These are phyloP conservation scores for Phytophthora lateralis DNA, from an alignment of 352 stramenopile genomes.

Conservation along the genomic window DNA sequence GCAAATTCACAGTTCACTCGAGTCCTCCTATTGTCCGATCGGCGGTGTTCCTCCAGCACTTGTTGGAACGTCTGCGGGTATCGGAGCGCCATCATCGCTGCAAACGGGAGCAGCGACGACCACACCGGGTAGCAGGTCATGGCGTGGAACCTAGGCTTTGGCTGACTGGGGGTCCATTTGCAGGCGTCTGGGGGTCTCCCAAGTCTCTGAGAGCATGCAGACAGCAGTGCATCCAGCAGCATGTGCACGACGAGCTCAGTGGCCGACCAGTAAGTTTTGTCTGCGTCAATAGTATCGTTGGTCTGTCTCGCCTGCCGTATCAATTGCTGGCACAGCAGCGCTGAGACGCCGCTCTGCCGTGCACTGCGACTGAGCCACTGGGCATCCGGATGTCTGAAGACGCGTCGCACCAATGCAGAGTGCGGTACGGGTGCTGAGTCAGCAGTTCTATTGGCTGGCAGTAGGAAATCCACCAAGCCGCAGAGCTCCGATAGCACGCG, in stretches of 20 bases:
- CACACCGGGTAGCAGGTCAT: slow-evolving; percentile 70
- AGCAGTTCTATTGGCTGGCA: slow-evolving; percentile 1
- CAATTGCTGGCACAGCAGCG: slow-evolving; percentile 58
- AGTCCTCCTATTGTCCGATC: background rate
- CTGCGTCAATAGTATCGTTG: slow-evolving; percentile 1
- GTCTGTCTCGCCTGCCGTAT: slow-evolving; percentile 32
- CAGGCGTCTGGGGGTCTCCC: slow-evolving; percentile 36
- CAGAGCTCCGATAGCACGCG: slow-evolving; percentile 52
- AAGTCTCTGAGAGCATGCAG: slow-evolving; percentile 36
- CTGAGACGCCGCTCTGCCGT: slow-evolving; percentile 54
- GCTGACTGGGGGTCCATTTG: slow-evolving; percentile 41
- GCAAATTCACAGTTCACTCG: slow-evolving; percentile 65
- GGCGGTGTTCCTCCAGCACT: slow-evolving; percentile 25
- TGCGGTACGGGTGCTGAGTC: background rate
- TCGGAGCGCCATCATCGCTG: slow-evolving; percentile 42
- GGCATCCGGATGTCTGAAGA: slow-evolving; percentile 46
- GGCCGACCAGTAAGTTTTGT: slow-evolving; percentile 12
- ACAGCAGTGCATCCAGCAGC: slow-evolving; percentile 58
- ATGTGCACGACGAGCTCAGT: slow-evolving; percentile 36
- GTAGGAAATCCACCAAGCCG: slow-evolving; percentile 42
- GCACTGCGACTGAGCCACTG: slow-evolving; percentile 69
- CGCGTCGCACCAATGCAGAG: slow-evolving; percentile 25
- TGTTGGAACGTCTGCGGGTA: slow-evolving; percentile 32
- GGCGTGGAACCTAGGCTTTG: slow-evolving; percentile 61
- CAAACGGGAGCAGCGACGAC: slow-evolving; percentile 62